Conservation (phyloP, 1,284 basidiomycete species). For the Bondarzewia mesenterica region DNA sequence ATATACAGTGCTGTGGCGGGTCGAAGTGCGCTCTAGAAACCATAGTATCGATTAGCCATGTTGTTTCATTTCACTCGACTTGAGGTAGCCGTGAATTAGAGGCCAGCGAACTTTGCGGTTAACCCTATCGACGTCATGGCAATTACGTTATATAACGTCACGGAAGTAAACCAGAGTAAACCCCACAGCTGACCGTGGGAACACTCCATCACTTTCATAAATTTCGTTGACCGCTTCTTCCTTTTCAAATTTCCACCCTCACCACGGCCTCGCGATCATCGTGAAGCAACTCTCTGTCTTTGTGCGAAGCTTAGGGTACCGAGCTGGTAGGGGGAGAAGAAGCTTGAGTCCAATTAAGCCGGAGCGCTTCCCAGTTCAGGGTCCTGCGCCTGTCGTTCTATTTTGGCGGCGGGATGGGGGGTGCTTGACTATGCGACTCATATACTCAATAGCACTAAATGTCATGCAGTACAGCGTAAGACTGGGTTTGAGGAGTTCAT, state of each 20-base stretch:
- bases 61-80: too few relatives aligned
- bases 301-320: slow-evolving; percentile 47
- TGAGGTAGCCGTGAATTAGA: too few relatives aligned
- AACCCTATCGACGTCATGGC: not conserved
- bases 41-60: not conserved
- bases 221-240: not conserved
- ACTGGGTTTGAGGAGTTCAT: too few relatives aligned
- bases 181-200: not conserved
- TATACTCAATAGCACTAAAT: not conserved
- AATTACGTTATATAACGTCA: not conserved
- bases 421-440: slow-evolving; percentile 61
- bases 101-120: too few relatives aligned
- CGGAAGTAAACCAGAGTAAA: not conserved
- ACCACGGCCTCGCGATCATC: slow-evolving; percentile 27
- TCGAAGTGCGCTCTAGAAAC: too few relatives aligned
- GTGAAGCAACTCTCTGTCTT: slow-evolving; percentile 36
- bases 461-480: too few relatives aligned
- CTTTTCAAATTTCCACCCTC: slow-evolving; percentile 25
- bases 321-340: slow-evolving; percentile 33
- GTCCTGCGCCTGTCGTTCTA: slow-evolving; percentile 26
- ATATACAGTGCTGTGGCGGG: too few relatives aligned
- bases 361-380: slow-evolving; percentile 48
- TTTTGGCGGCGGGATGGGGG: slow-evolving; percentile 36
- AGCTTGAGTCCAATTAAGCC: slow-evolving; percentile 67
- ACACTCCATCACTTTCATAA: not conserved